phyloP scores from a whole-genome alignment of 116 monocot genomes.

The Dioscorea cayenensis region DNA sequence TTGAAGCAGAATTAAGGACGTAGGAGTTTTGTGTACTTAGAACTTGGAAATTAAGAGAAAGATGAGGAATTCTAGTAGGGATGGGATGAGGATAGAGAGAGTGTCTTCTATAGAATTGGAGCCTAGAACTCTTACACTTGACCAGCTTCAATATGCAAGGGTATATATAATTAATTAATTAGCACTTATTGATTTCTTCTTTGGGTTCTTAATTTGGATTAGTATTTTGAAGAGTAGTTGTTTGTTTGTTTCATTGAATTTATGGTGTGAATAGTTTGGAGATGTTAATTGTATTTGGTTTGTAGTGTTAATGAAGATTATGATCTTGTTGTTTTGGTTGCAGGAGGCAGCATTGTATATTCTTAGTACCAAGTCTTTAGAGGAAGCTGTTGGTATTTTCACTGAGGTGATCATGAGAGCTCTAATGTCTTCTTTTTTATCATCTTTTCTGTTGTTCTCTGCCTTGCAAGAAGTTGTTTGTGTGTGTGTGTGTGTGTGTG shows the following conservation, averaged over 20 bases:
- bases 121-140: constrained; percentile 30
- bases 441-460: too few species aligned
- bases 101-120: constrained; percentile 31
- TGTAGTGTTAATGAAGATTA: background rate
- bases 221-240: too few species aligned
- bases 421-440: background rate
- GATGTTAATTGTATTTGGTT: too few species aligned
- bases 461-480: too few species aligned
- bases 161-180: constrained; percentile 2
- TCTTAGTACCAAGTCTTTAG: constrained; percentile 26
- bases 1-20: too few species aligned
- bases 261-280: background rate
- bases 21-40: background rate
- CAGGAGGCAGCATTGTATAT: constrained; percentile 51
- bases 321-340: background rate
- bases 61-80: background rate
- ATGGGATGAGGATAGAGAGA: constrained; percentile 10
- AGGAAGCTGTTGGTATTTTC: constrained; percentile 48
- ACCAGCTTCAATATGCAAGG: constrained; percentile 35
- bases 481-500: too few species aligned
- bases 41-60: background rate
- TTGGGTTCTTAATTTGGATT: too few species aligned
- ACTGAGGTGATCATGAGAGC: constrained; percentile 29
- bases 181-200: background rate
- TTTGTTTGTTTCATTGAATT: too few species aligned